phyloP scores from a whole-genome alignment of 2,329 filamentous ascomycete species.

The Chaetomiaceae sp. region DNA sequence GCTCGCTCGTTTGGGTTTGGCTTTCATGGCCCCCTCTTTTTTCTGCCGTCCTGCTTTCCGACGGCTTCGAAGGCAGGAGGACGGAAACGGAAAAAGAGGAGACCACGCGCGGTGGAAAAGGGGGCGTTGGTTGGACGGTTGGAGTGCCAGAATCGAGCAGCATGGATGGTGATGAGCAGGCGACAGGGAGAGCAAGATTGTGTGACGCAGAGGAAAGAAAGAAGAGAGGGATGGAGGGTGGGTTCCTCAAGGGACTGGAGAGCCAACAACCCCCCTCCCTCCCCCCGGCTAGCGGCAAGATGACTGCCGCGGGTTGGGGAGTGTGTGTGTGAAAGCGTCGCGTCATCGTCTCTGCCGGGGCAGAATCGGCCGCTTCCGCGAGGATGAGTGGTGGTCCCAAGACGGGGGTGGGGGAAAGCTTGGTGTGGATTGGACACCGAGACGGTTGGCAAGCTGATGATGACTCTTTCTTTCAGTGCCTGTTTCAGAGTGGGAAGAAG shows the following conservation, averaged over 20 bases:
- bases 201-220: no score
- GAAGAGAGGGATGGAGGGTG: no score
- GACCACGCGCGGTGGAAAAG: background rate
- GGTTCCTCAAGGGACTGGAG: no score
- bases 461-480: background rate
- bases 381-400: constrained; percentile 2
- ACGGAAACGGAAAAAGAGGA: background rate
- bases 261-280: no score
- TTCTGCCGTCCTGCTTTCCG: no score
- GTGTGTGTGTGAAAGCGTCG: background rate
- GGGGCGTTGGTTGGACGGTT: background rate
- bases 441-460: background rate
- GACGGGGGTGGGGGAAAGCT: background rate
- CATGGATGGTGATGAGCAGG: background rate
- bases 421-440: background rate
- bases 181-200: background rate
- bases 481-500: background rate
- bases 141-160: background rate
- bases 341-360: background rate
- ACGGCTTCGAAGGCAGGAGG: background rate
- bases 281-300: background rate
- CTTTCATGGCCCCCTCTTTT: background rate
- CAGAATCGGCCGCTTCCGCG: background rate
- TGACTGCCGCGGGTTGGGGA: background rate
- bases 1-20: no score